phyloP scores from a whole-genome alignment of 1,284 basidiomycete genomes.

The Tremellales sp. region DNA sequence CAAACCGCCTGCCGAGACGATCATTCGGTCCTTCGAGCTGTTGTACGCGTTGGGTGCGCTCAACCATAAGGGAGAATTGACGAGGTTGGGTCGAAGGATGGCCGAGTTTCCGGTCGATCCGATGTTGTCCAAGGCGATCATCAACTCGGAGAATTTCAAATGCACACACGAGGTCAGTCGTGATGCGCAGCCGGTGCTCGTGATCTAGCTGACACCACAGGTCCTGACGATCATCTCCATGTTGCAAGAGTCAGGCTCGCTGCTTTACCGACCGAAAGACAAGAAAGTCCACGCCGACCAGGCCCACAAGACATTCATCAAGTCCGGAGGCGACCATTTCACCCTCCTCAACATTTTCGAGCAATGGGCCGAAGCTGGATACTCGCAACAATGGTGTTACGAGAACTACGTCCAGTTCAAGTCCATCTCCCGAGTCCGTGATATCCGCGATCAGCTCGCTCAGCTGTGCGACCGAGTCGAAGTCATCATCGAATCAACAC shows the following conservation, averaged over 20 bases:
- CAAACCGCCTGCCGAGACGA: conserved; percentile 85
- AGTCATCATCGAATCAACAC: conserved; percentile 78
- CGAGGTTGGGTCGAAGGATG: conserved; percentile 93
- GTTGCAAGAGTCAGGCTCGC: conserved; percentile 89
- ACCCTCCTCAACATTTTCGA: conserved; percentile 96
- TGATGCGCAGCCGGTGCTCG: background rate
- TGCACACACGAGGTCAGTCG: conserved; percentile 86
- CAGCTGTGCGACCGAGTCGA: conserved; percentile 95
- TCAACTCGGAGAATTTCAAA: conserved; percentile 87
- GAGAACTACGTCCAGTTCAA: conserved; percentile 98
- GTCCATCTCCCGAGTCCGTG: conserved; percentile 85
- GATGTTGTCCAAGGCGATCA: conserved; percentile 93
- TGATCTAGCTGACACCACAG: conserved; percentile 46
- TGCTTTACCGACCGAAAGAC: conserved; percentile 97
- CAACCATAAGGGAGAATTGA: conserved; percentile 93
- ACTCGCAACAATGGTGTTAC: conserved; percentile 86
- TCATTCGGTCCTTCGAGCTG: conserved; percentile 89
- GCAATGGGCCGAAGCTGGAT: conserved; percentile 96
- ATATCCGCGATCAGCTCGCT: conserved; percentile 91
- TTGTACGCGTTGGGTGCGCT: conserved; percentile 93
- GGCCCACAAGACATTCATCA: conserved; percentile 92
- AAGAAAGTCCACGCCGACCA: conserved; percentile 94
- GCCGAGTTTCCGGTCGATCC: conserved; percentile 99
- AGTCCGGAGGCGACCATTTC: conserved; percentile 95
- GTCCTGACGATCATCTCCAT: conserved; percentile 95